Evolutionary conservation across 768 basidiomycete genomes (phyloP).

Genomic region (Phaeotremella skinneri): DNA sequence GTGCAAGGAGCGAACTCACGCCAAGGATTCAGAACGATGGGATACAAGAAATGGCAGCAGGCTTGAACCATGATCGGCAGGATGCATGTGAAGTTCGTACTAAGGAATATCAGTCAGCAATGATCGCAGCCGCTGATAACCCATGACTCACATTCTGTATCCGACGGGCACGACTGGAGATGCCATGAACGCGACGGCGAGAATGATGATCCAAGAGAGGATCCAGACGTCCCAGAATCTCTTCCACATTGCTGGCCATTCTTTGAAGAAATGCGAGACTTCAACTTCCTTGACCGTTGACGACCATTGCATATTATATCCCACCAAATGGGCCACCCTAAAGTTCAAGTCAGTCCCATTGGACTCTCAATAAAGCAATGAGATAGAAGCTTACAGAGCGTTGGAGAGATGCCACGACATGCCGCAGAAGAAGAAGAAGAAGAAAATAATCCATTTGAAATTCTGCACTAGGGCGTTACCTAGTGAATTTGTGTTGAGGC

Average conservation of each 20-base stretch:
- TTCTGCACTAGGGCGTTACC: conserved; percentile 46
- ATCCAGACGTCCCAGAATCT: conserved; percentile 68
- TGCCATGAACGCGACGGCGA: conserved; percentile 61
- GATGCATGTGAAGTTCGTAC: conserved; percentile 48
- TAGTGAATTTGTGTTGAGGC: conserved; percentile 47
- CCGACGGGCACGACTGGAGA: conserved; percentile 59
- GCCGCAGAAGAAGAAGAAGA: conserved; percentile 60
- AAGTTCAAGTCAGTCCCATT: conserved; percentile 12
- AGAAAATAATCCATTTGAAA: conserved; percentile 60
- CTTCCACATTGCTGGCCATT: conserved; percentile 77
- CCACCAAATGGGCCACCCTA: conserved; percentile 60
- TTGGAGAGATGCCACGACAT: conserved; percentile 68
- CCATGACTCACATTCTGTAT: conserved; percentile 60
- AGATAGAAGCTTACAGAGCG: conserved; percentile 53
- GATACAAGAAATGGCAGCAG: conserved; percentile 46
- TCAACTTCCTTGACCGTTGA: conserved; percentile 71
- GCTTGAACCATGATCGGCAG: conserved; percentile 47
- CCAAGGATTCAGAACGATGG: conserved; percentile 47
- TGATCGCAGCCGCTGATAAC: background rate
- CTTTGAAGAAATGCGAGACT: conserved; percentile 79
- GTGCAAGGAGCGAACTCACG: conserved; percentile 22
- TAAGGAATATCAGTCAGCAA: conserved; percentile 9
- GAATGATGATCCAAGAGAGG: conserved; percentile 53
- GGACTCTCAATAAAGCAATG: conserved; percentile 18
- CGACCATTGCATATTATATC: conserved; percentile 67